Conservation (phyloP, 805 yeast species). For the Limtongia smithiae region DNA sequence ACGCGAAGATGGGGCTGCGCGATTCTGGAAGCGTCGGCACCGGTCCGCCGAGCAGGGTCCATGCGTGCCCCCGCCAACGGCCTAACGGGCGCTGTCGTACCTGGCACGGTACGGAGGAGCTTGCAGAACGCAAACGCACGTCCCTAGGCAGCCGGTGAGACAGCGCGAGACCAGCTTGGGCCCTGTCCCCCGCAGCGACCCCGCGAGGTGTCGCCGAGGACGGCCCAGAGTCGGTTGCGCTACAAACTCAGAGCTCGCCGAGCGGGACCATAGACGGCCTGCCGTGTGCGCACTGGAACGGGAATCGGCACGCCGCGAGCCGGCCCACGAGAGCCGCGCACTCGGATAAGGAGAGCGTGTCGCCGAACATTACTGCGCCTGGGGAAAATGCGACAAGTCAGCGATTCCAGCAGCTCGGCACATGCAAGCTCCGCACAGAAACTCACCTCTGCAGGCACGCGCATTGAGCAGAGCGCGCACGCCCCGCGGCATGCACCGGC, state of each 20-base stretch:
- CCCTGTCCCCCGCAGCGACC: no score
- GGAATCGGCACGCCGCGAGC: slow-evolving; percentile 51
- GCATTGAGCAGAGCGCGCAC: slow-evolving; percentile 50
- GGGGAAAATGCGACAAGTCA: not conserved
- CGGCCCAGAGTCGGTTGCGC: not conserved
- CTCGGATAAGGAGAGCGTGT: slow-evolving; percentile 42
- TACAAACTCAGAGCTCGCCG: not conserved
- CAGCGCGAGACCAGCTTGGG: no score
- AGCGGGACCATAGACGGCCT: slow-evolving; percentile 66
- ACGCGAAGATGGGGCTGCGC: no score
- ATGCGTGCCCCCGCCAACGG: no score
- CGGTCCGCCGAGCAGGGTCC: no score
- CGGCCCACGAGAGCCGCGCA: slow-evolving; percentile 45
- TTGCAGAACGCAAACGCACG: no score
- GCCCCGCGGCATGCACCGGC: slow-evolving; percentile 33
- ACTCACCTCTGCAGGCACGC: slow-evolving; percentile 21
- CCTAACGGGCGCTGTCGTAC: no score
- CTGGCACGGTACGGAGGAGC: no score
- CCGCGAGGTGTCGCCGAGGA: not conserved
- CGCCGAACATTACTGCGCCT: slow-evolving; percentile 70
- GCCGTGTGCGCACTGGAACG: slow-evolving; percentile 85
- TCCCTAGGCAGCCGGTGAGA: no score
- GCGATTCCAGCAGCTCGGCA: not conserved
- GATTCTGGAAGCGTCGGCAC: no score
- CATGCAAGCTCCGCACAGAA: no score